Conservation (phyloP, 108 stramenopile genomes). For the Cyclostephanos invisitatus region DNA sequence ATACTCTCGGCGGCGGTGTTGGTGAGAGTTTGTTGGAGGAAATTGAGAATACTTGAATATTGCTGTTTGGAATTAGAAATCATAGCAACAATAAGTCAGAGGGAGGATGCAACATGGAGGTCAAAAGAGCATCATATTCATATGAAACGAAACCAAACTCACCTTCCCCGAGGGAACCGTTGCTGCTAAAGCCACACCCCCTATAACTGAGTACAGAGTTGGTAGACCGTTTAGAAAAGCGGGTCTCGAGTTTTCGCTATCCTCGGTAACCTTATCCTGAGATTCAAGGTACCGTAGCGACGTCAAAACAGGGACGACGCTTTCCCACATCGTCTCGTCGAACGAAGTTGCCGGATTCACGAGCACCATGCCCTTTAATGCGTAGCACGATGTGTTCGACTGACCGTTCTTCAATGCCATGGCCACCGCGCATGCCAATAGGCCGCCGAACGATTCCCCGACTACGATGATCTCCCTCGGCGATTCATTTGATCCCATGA, state of each 20-base stretch:
- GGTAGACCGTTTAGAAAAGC: slow-evolving; percentile 35
- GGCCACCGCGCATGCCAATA: slow-evolving; percentile 75
- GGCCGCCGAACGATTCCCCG: slow-evolving; percentile 88
- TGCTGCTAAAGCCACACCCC: slow-evolving; percentile 58
- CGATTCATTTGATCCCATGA: slow-evolving; percentile 6
- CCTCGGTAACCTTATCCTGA: slow-evolving; percentile 25
- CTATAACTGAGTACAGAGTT: slow-evolving; percentile 70
- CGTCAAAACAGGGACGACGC: slow-evolving; percentile 63
- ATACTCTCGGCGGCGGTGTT: slow-evolving; percentile 22
- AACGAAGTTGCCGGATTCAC: slow-evolving; percentile 92
- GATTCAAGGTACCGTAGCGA: slow-evolving; percentile 53
- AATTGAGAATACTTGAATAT: slow-evolving; percentile 51
- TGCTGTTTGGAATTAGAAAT: slow-evolving; percentile 24
- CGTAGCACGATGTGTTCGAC: slow-evolving; percentile 19
- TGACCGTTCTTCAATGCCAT: slow-evolving; percentile 46
- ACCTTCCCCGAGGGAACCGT: slow-evolving; percentile 55
- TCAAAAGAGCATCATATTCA: no score
- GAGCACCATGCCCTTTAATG: slow-evolving; percentile 69
- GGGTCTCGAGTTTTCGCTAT: slow-evolving; percentile 19
- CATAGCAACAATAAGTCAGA: no score
- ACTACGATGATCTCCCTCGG: slow-evolving; percentile 68
- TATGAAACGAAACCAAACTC: no score
- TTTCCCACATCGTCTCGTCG: slow-evolving; percentile 77
- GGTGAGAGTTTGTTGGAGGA: slow-evolving; percentile 34
- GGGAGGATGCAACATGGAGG: no score